phyloP scores from a whole-genome alignment of 768 basidiomycete species.

The Amanita subjunquillea region DNA sequence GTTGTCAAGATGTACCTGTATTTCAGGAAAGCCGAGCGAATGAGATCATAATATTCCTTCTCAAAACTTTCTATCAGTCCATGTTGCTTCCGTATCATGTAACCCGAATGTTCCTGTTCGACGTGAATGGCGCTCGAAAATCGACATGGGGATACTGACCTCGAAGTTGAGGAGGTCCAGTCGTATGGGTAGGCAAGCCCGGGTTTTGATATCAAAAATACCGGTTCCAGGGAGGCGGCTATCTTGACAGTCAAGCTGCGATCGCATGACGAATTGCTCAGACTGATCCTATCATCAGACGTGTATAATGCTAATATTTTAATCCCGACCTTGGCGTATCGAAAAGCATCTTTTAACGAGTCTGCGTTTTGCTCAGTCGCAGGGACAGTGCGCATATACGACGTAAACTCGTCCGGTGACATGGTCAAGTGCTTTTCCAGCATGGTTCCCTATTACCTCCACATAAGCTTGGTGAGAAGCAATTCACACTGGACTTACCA shows the following conservation, averaged over 20 bases:
- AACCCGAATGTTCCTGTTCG: conserved; percentile 66
- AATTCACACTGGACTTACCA: conserved; percentile 33
- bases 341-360: conserved; percentile 61
- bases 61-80: conserved; percentile 79
- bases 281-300: conserved; percentile 24
- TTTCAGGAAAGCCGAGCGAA: conserved; percentile 90
- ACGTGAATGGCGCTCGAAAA: background rate
- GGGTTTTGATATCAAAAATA: conserved; percentile 94
- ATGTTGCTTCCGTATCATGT: conserved; percentile 52
- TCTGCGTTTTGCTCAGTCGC: conserved; percentile 19
- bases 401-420: conserved; percentile 49
- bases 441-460: conserved; percentile 58
- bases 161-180: conserved; percentile 78
- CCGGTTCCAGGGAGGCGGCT: conserved; percentile 76
- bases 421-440: conserved; percentile 83
- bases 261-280: conserved; percentile 75
- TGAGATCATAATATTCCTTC: conserved; percentile 88
- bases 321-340: conserved; percentile 65
- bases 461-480: background rate
- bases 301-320: background rate
- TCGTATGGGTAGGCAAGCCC: conserved; percentile 77
- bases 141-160: conserved; percentile 21
- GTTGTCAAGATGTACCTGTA: conserved; percentile 46
- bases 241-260: conserved; percentile 88
- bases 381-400: conserved; percentile 32